Percentiles rank a stretch among this genome's conserved stretches.
phyloP scores from a whole-genome alignment of 306 rosid species.

The Castanospermum australe region DNA sequence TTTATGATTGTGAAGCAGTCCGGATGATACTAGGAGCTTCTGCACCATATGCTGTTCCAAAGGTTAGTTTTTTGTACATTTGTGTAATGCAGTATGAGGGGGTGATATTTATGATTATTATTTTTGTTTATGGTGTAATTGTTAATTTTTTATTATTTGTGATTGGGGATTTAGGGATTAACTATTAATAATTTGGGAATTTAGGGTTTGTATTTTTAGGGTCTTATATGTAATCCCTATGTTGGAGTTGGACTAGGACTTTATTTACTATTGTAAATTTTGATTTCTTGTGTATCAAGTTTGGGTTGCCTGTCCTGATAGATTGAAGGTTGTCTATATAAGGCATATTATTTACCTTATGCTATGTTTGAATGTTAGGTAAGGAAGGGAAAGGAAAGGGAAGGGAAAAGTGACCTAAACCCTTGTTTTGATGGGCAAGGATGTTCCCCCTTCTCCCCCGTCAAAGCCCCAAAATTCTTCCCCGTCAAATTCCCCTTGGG shows the following conservation, averaged over 20 bases:
- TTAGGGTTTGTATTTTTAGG: neutral
- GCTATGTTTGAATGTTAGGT: no score
- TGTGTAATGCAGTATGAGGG: neutral
- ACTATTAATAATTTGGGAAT: neutral
- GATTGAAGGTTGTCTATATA: neutral
- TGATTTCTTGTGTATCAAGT: neutral
- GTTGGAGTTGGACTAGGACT: constrained; percentile 3
- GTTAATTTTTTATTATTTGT: neutral
- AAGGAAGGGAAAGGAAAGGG: no score
- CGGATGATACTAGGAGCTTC: constrained; percentile 64
- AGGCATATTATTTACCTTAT: neutral
- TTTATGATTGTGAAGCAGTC: constrained; percentile 73
- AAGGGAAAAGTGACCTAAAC: no score
- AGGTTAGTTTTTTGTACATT: constrained; percentile 57
- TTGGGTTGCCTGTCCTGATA: constrained; percentile 3
- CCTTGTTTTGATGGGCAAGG: no score
- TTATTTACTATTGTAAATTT: constrained; percentile 10
- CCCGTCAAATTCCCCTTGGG: no score
- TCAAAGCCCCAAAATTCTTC: no score
- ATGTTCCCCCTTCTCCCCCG: no score
- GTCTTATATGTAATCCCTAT: neutral
- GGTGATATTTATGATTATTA: neutral
- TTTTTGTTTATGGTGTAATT: neutral
- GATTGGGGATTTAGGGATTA: neutral
- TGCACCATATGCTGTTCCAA: constrained; percentile 88